These are phyloP conservation scores for Dioscorea dumetorum DNA, from an alignment of 106 monocot species.

Conservation along the genomic window DNA sequence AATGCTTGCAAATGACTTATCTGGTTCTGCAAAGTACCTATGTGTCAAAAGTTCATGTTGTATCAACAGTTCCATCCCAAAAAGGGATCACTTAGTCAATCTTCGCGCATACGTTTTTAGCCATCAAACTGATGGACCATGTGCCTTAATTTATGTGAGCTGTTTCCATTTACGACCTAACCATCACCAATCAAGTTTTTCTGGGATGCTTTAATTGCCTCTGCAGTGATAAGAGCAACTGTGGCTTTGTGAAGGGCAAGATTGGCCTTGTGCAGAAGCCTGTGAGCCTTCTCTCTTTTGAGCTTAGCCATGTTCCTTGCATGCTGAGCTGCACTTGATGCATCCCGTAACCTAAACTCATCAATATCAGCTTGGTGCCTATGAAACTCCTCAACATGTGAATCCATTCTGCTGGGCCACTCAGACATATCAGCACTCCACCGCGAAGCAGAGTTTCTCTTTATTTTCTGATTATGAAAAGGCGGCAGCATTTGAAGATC, in stretches of 20 bases:
- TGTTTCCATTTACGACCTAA: not conserved
- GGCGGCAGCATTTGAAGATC: constrained; percentile 16
- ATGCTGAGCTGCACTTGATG: constrained; percentile 63
- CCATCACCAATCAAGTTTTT: constrained; percentile 22
- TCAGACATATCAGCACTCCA: constrained; percentile 25
- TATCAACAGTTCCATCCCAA: not conserved
- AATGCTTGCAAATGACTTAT: not conserved
- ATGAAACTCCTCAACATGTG: constrained; percentile 15
- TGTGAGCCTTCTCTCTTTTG: constrained; percentile 76
- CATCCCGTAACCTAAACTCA: constrained; percentile 67
- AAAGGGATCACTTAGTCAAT: not conserved
- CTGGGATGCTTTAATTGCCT: constrained; percentile 59
- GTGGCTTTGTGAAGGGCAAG: constrained; percentile 72
- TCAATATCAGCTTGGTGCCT: constrained; percentile 38
- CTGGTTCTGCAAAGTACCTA: not conserved
- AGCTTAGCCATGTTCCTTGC: constrained; percentile 67
- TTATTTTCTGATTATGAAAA: constrained; percentile 20
- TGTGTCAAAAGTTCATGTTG: not conserved
- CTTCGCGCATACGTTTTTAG: not conserved
- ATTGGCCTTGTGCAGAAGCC: constrained; percentile 80
- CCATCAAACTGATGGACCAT: not conserved
- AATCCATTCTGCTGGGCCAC: constrained; percentile 9
- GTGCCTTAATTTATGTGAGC: not conserved
- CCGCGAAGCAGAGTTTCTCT: constrained; percentile 12
- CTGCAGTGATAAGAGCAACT: constrained; percentile 63